Percentiles rank a stretch among this genome's conserved stretches.
phyloP scores from a whole-genome alignment of 2,329 filamentous ascomycete genomes.

The Intubia oerlemansii region DNA sequence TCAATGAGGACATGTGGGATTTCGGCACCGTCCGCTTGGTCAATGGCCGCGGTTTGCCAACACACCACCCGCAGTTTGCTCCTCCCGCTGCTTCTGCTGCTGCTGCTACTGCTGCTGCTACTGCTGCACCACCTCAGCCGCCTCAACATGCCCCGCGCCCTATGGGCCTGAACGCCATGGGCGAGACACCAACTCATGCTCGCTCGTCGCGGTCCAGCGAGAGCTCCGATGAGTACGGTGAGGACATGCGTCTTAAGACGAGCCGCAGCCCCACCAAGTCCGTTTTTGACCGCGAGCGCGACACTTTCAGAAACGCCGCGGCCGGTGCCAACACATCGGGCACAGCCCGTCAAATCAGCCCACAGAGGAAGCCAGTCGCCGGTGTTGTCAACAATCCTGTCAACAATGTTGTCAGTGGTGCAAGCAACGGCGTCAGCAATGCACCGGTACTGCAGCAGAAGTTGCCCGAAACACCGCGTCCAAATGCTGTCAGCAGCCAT shows the following conservation, averaged over 20 bases:
- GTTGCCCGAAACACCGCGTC: constrained; percentile 3
- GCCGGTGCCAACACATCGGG: constrained; percentile 5
- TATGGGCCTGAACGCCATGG: constrained; percentile 45
- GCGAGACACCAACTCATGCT: constrained; percentile 61
- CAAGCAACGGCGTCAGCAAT: no score
- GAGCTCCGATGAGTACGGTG: constrained; percentile 26
- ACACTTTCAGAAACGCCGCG: constrained; percentile 24
- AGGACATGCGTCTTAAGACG: constrained; percentile 22
- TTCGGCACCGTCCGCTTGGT: constrained; percentile 85
- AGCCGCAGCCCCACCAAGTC: constrained; percentile 33
- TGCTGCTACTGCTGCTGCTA: no score
- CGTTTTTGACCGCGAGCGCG: constrained; percentile 19
- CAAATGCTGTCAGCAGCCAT: no score
- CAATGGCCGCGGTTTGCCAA: constrained; percentile 37
- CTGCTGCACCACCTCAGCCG: no score
- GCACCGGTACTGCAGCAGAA: constrained; percentile 22
- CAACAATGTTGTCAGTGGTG: no score
- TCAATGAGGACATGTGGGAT: constrained; percentile 85
- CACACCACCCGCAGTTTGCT: not conserved
- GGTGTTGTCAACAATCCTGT: no score
- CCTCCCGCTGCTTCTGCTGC: no score
- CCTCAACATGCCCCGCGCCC: constrained; percentile 19
- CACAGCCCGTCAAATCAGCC: constrained; percentile 35
- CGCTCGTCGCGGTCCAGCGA: constrained; percentile 35
- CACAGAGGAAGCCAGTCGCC: constrained; percentile 33